Percentiles rank a stretch among this genome's conserved stretches.
These are phyloP conservation scores for Triticum timopheevii DNA, from an alignment of 176 grass and related monocot species.

Conservation along the genomic window DNA sequence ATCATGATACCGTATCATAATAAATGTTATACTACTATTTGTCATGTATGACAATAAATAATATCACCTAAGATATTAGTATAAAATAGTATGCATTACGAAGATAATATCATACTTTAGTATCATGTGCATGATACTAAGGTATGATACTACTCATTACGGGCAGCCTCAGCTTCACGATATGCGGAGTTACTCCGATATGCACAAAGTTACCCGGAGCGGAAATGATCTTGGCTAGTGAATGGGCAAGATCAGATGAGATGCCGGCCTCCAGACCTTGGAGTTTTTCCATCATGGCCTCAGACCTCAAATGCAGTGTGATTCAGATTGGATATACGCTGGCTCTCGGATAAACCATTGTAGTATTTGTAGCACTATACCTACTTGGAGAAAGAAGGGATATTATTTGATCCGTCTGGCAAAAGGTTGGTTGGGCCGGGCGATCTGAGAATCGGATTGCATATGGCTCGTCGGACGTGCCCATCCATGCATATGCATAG, in stretches of 20 bases:
- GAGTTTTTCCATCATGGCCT: too few relatives aligned
- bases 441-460: not conserved
- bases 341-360: not conserved
- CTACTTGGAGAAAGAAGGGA: conserved; percentile 4
- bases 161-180: too few relatives aligned
- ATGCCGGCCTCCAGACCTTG: not conserved
- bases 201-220: not conserved
- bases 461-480: not conserved
- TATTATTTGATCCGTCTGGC: not conserved
- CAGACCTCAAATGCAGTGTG: not conserved
- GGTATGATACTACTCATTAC: too few relatives aligned
- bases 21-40: too few relatives aligned
- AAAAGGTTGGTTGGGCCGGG: not conserved
- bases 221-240: not conserved
- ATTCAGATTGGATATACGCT: not conserved
- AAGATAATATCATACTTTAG: too few relatives aligned
- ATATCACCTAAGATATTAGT: too few relatives aligned
- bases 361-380: not conserved
- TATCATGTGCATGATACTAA: too few relatives aligned
- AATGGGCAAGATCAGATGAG: not conserved
- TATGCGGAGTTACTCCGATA: too few relatives aligned
- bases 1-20: too few relatives aligned
- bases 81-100: too few relatives aligned
- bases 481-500: not conserved
- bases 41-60: too few relatives aligned